These are phyloP conservation scores for Aspergillus asperescens DNA, from an alignment of 495 filamentous ascomycete genomes.

Conservation along the genomic window DNA sequence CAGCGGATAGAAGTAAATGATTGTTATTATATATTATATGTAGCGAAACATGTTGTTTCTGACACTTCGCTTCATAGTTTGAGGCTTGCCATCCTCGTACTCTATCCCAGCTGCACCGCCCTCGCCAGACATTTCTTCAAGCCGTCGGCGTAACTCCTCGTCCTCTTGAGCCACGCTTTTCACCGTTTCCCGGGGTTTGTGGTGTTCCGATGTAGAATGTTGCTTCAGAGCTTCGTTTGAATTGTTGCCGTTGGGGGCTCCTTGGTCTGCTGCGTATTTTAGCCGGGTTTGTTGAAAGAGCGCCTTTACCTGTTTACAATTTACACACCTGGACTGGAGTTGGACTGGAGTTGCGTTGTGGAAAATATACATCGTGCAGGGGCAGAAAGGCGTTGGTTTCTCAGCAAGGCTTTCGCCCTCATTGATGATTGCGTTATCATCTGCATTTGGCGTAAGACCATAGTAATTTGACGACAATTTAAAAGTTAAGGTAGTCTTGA, in stretches of 20 bases:
- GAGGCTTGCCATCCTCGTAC: conserved; percentile 69
- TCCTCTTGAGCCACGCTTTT: conserved; percentile 61
- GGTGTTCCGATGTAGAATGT: conserved; percentile 2
- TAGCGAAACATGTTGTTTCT: conserved; percentile 74
- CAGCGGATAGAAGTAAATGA: not conserved
- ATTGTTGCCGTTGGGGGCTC: not conserved
- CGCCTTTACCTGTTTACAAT: not conserved
- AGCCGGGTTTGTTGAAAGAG: not conserved
- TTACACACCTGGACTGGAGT: not conserved
- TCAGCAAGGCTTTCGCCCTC: not conserved
- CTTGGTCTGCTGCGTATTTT: not conserved
- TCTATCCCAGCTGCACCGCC: conserved; percentile 76
- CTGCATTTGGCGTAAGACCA: not conserved
- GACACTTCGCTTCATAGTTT: conserved; percentile 72
- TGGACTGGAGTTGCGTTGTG: not conserved
- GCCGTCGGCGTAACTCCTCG: conserved; percentile 59
- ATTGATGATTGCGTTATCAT: not conserved
- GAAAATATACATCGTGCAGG: conserved; percentile 5
- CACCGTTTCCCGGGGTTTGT: conserved; percentile 8
- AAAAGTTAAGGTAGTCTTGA: not conserved
- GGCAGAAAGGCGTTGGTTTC: not conserved
- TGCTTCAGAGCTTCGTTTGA: not conserved
- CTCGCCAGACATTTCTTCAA: conserved; percentile 65
- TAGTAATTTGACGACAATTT: not conserved
- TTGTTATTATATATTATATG: conserved; percentile 40